Conservation (phyloP, 1,284 basidiomycete species). For the Puccinia coronata region DNA sequence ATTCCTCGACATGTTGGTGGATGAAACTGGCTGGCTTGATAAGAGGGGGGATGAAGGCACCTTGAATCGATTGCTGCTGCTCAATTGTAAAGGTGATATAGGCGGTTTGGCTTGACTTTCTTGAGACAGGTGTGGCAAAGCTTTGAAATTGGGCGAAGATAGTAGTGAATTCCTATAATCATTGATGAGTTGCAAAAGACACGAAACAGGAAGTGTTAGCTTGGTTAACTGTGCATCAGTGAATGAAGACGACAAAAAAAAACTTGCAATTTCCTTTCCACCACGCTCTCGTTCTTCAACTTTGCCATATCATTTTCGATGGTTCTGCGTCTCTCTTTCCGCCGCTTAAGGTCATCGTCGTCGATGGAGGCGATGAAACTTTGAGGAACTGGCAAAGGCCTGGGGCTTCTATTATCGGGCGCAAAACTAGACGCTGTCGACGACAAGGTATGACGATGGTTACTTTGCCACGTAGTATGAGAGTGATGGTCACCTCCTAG, state of each 20-base stretch:
- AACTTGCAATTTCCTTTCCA: constrained; percentile 47
- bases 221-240: neutral
- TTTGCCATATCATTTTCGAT: constrained; percentile 50
- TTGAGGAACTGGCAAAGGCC: constrained; percentile 45
- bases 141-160: constrained; percentile 18
- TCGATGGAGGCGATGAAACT: constrained; percentile 39
- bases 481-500: neutral
- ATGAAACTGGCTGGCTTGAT: constrained; percentile 2
- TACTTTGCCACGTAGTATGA: constrained; percentile 7
- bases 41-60: constrained; percentile 14
- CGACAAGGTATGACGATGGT: neutral
- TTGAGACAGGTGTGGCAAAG: neutral
- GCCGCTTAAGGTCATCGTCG: constrained; percentile 33
- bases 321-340: constrained; percentile 36
- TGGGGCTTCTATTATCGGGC: constrained; percentile 17
- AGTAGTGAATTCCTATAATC: constrained; percentile 19
- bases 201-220: neutral
- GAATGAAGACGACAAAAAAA: neutral
- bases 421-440: neutral
- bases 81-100: neutral
- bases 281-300: constrained; percentile 46
- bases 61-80: constrained; percentile 1
- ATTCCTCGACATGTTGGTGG: constrained; percentile 3
- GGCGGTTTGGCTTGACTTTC: constrained; percentile 20
- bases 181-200: neutral